Base-by-base conservation (phyloP, 1,139 yeast species). In the Yamadazyma sp. region DNA sequence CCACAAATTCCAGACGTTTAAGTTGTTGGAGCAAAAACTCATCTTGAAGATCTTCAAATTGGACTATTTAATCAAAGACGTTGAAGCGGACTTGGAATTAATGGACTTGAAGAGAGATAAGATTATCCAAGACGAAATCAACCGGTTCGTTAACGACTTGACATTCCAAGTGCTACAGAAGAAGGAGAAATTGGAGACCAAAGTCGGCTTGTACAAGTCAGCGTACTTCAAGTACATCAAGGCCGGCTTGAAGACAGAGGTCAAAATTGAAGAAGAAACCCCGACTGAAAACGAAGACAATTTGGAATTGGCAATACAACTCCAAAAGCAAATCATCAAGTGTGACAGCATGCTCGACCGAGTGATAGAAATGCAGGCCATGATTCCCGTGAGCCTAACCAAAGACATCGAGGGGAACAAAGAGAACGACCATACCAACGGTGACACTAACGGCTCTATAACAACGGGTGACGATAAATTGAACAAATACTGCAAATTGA, bases 91-190 rank as follows among this genome's bases (percentile, higher is more conserved):
- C 27, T 29, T 50, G 42, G 43, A 51, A 40, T 32, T 33, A 20
- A 39, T 47, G 23, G 49, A 46, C 39, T 14, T 46, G 10, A 47
- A 44, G 16, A 45, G 55, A 14, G 73, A 69, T 45, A 55, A 55
- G 38, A 55, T 71, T 8, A 58, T 72, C 14, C 77, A 72, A 45
- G 77, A 69, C 33, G 77, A 72, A 47, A 67, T 72, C 17, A 56
- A 59, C 40, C 51, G 76, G 24, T 55, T 72, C 32, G 50, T 63
- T 23, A 71, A 70, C 43, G 77, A 72, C 48, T 56, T 71, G 41
- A 57, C 67, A 11, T 72, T 59, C 43, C 76, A 67, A 48, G 53
- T 54, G 14, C 51, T 71, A 33, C 66, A 63, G 37, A 57, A 61
- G 40, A 54, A 54, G 41, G 67, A 69, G 26, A 70, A 69, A 36